A percentile compares a stretch with the other conserved stretches of the same genome.
These are phyloP conservation scores for Sordariomycetes sp. DNA, from an alignment of 2,329 filamentous ascomycete species.

Conservation along the genomic window DNA sequence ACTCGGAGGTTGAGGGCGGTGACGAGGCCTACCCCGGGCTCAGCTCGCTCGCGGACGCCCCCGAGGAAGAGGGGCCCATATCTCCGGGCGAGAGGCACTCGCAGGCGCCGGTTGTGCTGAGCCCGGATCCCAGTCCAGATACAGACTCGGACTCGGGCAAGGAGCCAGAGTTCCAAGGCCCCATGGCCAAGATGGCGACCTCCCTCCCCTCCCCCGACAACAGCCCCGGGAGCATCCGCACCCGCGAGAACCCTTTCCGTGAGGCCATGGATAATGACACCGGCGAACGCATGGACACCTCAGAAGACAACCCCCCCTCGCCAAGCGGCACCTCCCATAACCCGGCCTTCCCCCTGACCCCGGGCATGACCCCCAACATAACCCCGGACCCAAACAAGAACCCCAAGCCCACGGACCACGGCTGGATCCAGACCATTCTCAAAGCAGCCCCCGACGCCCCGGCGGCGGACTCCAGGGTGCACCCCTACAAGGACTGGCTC, in stretches of 20 bases:
- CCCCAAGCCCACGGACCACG: not conserved
- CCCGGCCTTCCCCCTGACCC: no score
- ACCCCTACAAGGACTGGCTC: slow-evolving; percentile 18
- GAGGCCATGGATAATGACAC: not conserved
- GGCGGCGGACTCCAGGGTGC: not conserved
- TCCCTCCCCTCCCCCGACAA: not conserved
- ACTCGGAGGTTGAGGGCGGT: not conserved
- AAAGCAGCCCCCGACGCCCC: not conserved
- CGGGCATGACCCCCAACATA: no score
- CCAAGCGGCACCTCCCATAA: no score
- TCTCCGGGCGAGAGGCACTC: no score
- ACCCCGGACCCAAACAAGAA: not conserved
- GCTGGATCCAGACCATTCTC: not conserved
- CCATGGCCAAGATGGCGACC: not conserved
- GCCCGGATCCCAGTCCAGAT: not conserved
- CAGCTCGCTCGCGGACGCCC: no score
- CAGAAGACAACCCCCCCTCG: no score
- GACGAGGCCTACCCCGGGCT: no score
- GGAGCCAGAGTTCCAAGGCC: not conserved
- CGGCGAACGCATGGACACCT: no score
- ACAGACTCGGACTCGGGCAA: not conserved
- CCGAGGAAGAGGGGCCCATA: no score
- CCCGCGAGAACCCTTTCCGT: not conserved
- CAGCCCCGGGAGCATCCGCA: not conserved
- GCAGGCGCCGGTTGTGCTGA: not conserved